Conservation (phyloP, 768 basidiomycete genomes). For the Suillus spraguei region DNA sequence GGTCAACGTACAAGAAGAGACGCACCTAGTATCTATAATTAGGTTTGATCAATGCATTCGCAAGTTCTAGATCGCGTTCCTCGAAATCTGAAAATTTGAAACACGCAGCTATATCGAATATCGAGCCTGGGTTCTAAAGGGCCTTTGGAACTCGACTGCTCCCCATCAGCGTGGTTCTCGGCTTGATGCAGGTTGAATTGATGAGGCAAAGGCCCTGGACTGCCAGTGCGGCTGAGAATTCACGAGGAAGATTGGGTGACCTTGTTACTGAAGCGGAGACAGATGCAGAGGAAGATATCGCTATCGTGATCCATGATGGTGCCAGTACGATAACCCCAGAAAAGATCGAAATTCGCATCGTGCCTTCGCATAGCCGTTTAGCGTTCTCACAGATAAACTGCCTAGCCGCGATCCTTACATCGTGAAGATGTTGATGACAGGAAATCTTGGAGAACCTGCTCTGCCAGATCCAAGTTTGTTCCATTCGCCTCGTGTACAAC, state of each 20-base stretch:
- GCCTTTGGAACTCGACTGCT: conserved; percentile 30
- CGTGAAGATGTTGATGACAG: conserved; percentile 41
- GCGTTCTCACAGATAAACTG: conserved; percentile 38
- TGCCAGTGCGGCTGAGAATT: conserved; percentile 61
- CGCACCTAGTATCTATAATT: neutral
- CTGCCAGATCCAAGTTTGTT: conserved; percentile 34
- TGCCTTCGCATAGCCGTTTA: conserved; percentile 40
- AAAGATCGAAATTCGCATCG: conserved; percentile 34
- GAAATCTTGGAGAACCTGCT: conserved; percentile 30
- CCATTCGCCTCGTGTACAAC: conserved; percentile 42
- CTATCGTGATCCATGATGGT: conserved; percentile 15
- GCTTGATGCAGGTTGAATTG: conserved; percentile 72
- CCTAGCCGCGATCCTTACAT: conserved; percentile 41
- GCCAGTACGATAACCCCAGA: conserved; percentile 15
- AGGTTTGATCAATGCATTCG: neutral
- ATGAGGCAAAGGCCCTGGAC: conserved; percentile 73
- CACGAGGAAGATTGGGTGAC: conserved; percentile 25
- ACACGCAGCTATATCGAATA: neutral
- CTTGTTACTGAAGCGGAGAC: conserved; percentile 14
- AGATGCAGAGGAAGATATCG: conserved; percentile 13
- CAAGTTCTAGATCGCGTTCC: neutral
- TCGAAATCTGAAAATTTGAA: neutral
- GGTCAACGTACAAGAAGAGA: neutral
- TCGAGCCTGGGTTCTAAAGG: neutral
- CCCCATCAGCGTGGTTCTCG: conserved; percentile 84